Evolutionary conservation across 768 basidiomycete genomes (phyloP).

Genomic region (Mycena capillaripes): DNA sequence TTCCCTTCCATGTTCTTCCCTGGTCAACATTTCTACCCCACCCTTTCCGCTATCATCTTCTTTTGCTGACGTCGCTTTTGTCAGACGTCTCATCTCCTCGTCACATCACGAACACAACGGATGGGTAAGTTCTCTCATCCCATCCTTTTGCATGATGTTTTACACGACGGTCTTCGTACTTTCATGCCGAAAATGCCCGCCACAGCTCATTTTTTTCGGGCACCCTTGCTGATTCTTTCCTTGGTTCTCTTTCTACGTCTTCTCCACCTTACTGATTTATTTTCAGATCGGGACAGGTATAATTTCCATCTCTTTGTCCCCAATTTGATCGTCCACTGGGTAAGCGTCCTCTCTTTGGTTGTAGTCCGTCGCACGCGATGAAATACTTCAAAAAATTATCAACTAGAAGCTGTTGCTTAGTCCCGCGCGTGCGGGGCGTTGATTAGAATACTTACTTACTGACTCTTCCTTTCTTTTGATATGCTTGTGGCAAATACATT

Average conservation of each 20-base stretch:
- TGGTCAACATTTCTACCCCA: too few relatives aligned
- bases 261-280: slow-evolving; percentile 71
- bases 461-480: slow-evolving; percentile 39
- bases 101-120: neutral
- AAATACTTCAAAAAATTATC: slow-evolving; percentile 66
- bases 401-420: slow-evolving; percentile 95
- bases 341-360: slow-evolving; percentile 33
- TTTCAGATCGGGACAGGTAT: too few relatives aligned
- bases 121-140: slow-evolving; percentile 49
- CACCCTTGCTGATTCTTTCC: slow-evolving; percentile 67
- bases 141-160: slow-evolving; percentile 68
- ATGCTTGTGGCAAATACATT: neutral
- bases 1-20: neutral
- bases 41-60: neutral
- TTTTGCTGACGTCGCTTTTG: neutral
- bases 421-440: slow-evolving; percentile 62
- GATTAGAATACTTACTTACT: slow-evolving; percentile 61
- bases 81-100: neutral
- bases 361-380: slow-evolving; percentile 50
- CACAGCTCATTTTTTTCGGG: slow-evolving; percentile 89
- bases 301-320: too few relatives aligned
- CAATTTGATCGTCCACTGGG: too few relatives aligned
- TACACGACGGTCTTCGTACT: slow-evolving; percentile 96
- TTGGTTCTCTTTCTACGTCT: neutral
- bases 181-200: slow-evolving; percentile 91